Evolutionary conservation across 495 filamentous ascomycete genomes (phyloP), one percentile per base, ranked within the genome.

Genomic region (Penicilliopsis zonata): DNA sequence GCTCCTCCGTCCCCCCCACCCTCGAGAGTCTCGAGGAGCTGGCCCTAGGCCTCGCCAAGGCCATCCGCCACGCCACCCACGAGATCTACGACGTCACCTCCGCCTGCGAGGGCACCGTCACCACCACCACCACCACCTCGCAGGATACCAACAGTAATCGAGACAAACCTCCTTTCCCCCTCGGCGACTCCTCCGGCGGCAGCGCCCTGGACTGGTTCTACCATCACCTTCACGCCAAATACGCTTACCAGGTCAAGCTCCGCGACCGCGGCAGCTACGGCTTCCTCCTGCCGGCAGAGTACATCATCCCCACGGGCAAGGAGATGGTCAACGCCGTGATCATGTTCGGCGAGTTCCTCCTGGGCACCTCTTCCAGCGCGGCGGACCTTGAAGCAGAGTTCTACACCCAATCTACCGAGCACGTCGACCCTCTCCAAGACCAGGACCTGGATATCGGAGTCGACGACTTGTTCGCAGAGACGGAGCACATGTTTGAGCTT

Each of bases 161-260:
- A n/a, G 2, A 13, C 9, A 49, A 65, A 28, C 46, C 51, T 28
- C 63, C 68, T 17, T 69, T 77, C 39, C 80, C 85, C 33, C 59
- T 69, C 2, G 70, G 72, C 29, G 43, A 50, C 9, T 54, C 45
- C 13, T 49, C 56, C 2, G 86, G 88, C 9, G 90, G 90, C 9
- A 87, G 83, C 23, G 84, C 83, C 5, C 73, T 98, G 26, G 90
- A 96, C 55, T 98, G 84, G 75, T 93, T 98, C 56, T 95, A 95
- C 50, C 85, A 90, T 35, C 80, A 90, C 43, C 55, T 94, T 18
- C 60, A 70, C 26, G 80, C 88, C n/a, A 72, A 64, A 20, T 90
- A 81, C 46, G 76, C 83, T 16, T 98, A 92, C 46, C 90, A 96
- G 61, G 81, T 98, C 52, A 96, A 95, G 55, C 63, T 98, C 14